Base-by-base conservation (phyloP, 192 early-diverging fungal genomes). In the Funneliformis mosseae region DNA sequence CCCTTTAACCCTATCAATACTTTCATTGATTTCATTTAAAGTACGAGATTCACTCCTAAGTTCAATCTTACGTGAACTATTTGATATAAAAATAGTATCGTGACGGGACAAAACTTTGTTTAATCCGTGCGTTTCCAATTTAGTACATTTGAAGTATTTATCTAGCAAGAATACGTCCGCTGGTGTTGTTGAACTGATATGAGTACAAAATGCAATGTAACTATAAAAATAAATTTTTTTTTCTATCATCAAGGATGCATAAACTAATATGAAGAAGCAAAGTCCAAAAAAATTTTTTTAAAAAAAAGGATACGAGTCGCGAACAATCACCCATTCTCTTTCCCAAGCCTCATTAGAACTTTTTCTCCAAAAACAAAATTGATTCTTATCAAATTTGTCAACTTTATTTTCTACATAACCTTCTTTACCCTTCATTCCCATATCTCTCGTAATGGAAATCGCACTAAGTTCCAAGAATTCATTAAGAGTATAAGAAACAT, bases 361-460 rank as follows among this genome's bases (percentile, higher is more conserved):
- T 55, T 12, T 76, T 10, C 71, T 64, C 23, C 80, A 70, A 6
- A 82, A 81, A 62, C 82, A 87, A 42, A 88, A 85, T 33, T 84
- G 81, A 10, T 83, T 87, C 5, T 70, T 84, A 33, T 3, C 3
- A n/a, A 84, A 87, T 77, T 88, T 88, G 62, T 91, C 90, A 33
- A 90, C 84, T 42, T 89, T 91, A 42, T 90, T 89, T 62, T 93
- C 92, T 73, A 95, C 78, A 76, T 91, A 91, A 18, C 91, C 92
- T 78, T 95, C 94, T 76, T 95, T 95, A 60, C 94, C 94, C 77
- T 95, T 95, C 94, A 93, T 94, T 0, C 94, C 92, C 85, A 94
- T 92, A 70, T 94, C 92, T 77, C 90, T 92, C 43, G 90, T 89
- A 67, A 95, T 89, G 12, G 91, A 92, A 50, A 93, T 88, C 14